These are phyloP conservation scores for Hippophae tibetana DNA, from an alignment of 306 rosid species.

Conservation along the genomic window DNA sequence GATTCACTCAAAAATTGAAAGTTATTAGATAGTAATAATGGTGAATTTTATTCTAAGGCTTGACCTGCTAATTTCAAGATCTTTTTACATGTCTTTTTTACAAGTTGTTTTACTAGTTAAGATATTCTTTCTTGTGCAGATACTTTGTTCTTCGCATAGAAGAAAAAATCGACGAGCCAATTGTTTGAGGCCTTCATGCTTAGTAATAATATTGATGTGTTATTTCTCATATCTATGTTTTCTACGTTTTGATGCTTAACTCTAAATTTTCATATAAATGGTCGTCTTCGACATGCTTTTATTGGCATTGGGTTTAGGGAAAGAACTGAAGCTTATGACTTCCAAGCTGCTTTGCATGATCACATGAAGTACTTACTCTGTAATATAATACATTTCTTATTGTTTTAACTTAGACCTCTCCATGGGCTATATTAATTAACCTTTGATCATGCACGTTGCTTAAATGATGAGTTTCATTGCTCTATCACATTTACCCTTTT, in stretches of 20 bases:
- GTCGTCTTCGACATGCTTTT: slow-evolving; percentile 91
- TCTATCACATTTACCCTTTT: no score
- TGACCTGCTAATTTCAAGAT: no score
- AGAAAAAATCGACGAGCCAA: slow-evolving; percentile 79
- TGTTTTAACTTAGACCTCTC: slow-evolving; percentile 16
- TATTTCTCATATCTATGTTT: not conserved
- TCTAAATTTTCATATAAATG: slow-evolving; percentile 33
- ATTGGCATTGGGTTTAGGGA: slow-evolving; percentile 93
- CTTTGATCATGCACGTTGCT: no score
- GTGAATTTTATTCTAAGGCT: no score
- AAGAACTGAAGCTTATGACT: slow-evolving; percentile 95
- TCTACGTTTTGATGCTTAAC: not conserved
- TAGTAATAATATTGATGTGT: not conserved
- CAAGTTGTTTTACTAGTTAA: slow-evolving; percentile 7
- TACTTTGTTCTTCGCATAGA: slow-evolving; percentile 96
- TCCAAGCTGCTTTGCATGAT: slow-evolving; percentile 95
- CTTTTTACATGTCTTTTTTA: not conserved
- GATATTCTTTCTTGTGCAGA: slow-evolving; percentile 35
- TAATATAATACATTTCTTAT: slow-evolving; percentile 12
- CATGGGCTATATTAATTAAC: no score
- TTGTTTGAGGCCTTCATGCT: slow-evolving; percentile 9
- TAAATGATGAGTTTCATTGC: no score
- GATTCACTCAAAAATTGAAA: no score
- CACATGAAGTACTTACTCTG: slow-evolving; percentile 71
- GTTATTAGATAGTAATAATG: no score